Percentiles rank a stretch among this genome's conserved stretches.
phyloP scores from a whole-genome alignment of 768 basidiomycete genomes.

The Podaxis sp. region DNA sequence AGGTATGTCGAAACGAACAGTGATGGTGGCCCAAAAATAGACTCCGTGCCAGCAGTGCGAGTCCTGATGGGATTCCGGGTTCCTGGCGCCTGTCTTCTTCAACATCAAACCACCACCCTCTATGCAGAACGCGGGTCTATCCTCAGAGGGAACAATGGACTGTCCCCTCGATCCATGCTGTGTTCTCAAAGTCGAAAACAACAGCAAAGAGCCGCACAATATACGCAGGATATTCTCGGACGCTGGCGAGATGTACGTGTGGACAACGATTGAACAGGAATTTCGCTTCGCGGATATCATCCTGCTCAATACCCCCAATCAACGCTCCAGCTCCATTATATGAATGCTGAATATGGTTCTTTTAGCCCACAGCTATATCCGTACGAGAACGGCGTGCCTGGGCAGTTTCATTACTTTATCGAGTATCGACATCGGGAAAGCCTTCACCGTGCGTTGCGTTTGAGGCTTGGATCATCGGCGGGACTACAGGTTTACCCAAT shows the following conservation, averaged over 20 bases:
- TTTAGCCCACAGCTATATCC: slow-evolving; percentile 20
- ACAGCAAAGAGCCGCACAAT: slow-evolving; percentile 13
- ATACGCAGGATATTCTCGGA: slow-evolving; percentile 21
- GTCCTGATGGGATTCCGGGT: neutral
- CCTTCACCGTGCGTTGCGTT: slow-evolving; percentile 24
- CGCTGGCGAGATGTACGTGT: slow-evolving; percentile 26
- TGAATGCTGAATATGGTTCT: slow-evolving; percentile 1
- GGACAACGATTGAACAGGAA: neutral
- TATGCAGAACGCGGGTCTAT: neutral
- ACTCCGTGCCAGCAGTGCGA: neutral
- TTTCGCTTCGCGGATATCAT: neutral
- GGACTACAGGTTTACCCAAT: slow-evolving; percentile 23
- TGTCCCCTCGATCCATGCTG: slow-evolving; percentile 5
- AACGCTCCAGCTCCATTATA: neutral
- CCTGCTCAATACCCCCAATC: neutral
- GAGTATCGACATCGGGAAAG: slow-evolving; percentile 22
- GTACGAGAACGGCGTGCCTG: slow-evolving; percentile 12
- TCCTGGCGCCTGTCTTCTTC: neutral
- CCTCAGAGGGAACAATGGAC: neutral
- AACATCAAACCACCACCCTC: neutral
- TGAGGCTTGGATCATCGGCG: slow-evolving; percentile 19
- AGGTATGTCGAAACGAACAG: neutral
- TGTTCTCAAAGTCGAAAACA: slow-evolving; percentile 28
- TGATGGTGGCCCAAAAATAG: neutral
- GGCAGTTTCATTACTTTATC: slow-evolving; percentile 22